A percentile compares a stretch with the other conserved stretches of the same genome.
Conservation (phyloP, 169 alveolate species). For the Plasmodium blacklocki region DNA sequence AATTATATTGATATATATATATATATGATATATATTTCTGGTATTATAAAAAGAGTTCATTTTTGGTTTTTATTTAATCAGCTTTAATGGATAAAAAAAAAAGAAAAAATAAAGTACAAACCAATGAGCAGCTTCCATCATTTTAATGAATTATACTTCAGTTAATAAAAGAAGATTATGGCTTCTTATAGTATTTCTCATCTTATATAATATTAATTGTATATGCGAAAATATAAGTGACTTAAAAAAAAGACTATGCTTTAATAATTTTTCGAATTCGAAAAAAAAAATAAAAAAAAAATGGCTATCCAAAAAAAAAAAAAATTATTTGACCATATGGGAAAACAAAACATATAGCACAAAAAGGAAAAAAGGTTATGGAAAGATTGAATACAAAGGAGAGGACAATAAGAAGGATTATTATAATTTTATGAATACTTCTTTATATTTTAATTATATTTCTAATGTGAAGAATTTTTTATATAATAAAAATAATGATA, state of each 20-base stretch:
- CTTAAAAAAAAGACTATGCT: constrained; percentile 17
- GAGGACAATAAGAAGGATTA: no score
- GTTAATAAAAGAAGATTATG: constrained; percentile 7
- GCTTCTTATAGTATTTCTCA: constrained; percentile 10
- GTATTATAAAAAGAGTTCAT: no score
- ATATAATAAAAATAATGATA: no score
- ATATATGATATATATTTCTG: no score
- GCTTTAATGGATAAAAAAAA: background rate
- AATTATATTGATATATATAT: no score
- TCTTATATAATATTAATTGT: constrained; percentile 25
- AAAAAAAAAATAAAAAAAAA: background rate
- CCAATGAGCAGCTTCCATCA: background rate
- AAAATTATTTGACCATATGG: background rate
- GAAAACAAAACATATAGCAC: background rate
- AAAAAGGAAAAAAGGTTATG: background rate
- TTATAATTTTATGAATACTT: no score
- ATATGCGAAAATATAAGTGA: constrained; percentile 3
- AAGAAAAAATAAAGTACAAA: background rate
- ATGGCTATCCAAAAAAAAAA: background rate
- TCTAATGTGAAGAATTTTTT: no score
- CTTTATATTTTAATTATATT: no score
- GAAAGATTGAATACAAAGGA: no score
- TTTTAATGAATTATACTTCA: constrained; percentile 27
- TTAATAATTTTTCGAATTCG: background rate
- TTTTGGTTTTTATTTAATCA: background rate